These are phyloP conservation scores for Boletellus deceptivus DNA, from an alignment of 1,284 basidiomycete species.

Conservation along the genomic window DNA sequence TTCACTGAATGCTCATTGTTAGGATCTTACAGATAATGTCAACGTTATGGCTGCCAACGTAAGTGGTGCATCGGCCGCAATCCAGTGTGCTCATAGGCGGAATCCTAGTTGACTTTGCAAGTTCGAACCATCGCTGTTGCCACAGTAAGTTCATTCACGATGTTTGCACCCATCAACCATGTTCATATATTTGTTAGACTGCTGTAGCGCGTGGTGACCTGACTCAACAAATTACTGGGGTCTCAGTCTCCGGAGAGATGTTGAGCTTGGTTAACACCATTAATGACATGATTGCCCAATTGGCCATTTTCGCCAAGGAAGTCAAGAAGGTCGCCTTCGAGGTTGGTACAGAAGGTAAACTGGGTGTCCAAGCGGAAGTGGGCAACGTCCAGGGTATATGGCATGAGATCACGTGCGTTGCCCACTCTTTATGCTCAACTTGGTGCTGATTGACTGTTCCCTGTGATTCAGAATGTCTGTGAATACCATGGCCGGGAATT, in stretches of 20 bases:
- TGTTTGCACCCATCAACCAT: neutral
- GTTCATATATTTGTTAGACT: slow-evolving; percentile 46
- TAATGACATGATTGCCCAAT: slow-evolving; percentile 95
- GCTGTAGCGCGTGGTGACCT: slow-evolving; percentile 94
- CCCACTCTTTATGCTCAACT: neutral
- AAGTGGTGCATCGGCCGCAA: slow-evolving; percentile 28
- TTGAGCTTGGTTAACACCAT: slow-evolving; percentile 91
- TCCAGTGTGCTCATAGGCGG: slow-evolving; percentile 1
- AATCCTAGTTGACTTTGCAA: slow-evolving; percentile 80
- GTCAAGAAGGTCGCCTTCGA: slow-evolving; percentile 95
- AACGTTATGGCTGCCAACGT: slow-evolving; percentile 87
- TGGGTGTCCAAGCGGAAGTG: slow-evolving; percentile 97
- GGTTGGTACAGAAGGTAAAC: slow-evolving; percentile 94
- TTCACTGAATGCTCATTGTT: slow-evolving; percentile 5
- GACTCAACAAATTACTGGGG: slow-evolving; percentile 90
- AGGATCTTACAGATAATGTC: slow-evolving; percentile 91
- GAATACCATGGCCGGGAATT: slow-evolving; percentile 94
- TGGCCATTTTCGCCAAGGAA: slow-evolving; percentile 91
- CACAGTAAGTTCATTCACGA: slow-evolving; percentile 47
- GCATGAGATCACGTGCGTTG: slow-evolving; percentile 94
- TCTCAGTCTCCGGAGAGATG: slow-evolving; percentile 95
- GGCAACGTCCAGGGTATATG: slow-evolving; percentile 97
- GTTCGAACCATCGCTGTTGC: slow-evolving; percentile 94
- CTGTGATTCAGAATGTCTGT: slow-evolving; percentile 66
- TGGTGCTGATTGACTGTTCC: neutral